A percentile compares a stretch with the other conserved stretches of the same genome.
These are phyloP conservation scores for barley (Hordeum vulgare) DNA, from an alignment of 176 grass and related monocot genomes.

Conservation along the genomic window MorexV3_pseudomolecules_assembly NC_058523.1:1572847-1573346, in stretches of 20 bases:
- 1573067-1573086: neutral
- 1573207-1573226: neutral
- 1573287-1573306: neutral
- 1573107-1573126: no score
- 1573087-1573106: neutral
- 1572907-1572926: neutral
- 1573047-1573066: neutral
- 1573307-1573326: conserved; percentile 1
- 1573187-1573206: neutral
- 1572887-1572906: neutral
- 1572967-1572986: neutral
- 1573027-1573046: neutral
- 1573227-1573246: neutral
- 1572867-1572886: neutral
- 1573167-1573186: neutral
- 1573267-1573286: neutral
- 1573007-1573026: neutral
- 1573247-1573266: neutral
- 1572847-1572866: no score
- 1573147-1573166: neutral
- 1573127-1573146: no score
- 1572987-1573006: neutral
- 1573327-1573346: neutral
- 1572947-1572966: neutral
- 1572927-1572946: neutral